These are phyloP conservation scores for Crithidia expoeki DNA, from an alignment of 208 protist genomes.

Conservation along the genomic window DNA sequence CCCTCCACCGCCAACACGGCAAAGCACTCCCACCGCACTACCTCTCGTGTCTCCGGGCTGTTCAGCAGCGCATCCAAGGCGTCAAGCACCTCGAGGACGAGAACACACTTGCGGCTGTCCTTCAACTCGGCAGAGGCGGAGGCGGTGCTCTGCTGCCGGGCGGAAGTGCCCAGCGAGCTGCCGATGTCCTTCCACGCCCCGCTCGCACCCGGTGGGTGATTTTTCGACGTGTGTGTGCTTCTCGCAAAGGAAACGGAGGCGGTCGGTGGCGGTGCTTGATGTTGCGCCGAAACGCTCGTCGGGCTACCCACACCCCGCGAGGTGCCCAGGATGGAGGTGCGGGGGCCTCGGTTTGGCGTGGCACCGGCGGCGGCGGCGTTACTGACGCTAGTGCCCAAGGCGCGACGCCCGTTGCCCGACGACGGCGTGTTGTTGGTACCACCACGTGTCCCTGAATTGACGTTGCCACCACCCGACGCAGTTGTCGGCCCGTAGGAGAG, in stretches of 20 bases:
- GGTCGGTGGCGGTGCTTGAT: neutral
- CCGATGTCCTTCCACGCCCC: constrained; percentile 11
- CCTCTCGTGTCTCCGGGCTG: constrained; percentile 45
- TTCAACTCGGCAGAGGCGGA: constrained; percentile 4
- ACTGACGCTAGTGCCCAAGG: neutral
- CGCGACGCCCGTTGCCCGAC: neutral
- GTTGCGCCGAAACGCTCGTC: neutral
- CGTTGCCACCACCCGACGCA: neutral
- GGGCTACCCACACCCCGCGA: neutral
- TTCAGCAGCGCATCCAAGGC: constrained; percentile 72
- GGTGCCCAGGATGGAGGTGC: neutral
- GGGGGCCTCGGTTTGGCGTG: neutral
- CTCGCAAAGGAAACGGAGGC: constrained; percentile 18
- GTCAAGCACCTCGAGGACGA: constrained; percentile 56
- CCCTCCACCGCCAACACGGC: constrained; percentile 47
- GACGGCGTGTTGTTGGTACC: neutral
- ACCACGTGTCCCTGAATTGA: neutral
- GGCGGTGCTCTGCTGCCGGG: neutral
- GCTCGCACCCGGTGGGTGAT: neutral
- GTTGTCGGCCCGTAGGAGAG: neutral
- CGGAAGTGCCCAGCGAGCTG: neutral
- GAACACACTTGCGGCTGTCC: constrained; percentile 26
- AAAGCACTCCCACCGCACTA: constrained; percentile 78
- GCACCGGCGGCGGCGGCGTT: neutral
- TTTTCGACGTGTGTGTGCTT: neutral